Evolutionary conservation across 208 protist genomes (phyloP).

Genomic region (Acanthamoeba healyi): DNA sequence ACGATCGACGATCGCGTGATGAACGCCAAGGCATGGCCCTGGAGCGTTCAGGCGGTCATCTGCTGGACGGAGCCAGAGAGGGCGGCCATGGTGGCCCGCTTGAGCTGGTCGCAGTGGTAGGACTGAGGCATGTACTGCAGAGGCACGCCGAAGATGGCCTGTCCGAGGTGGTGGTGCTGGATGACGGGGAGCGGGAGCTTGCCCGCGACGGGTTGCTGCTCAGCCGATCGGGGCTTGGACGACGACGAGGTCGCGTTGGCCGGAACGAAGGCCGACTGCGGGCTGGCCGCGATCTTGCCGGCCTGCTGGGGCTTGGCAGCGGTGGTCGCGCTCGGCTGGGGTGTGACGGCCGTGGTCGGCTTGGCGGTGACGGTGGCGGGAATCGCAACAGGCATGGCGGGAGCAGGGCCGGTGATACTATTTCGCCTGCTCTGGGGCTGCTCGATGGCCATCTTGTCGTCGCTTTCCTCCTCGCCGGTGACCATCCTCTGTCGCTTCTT

Average conservation of each 20-base stretch:
- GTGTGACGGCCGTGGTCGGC: not conserved
- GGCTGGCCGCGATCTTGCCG: not conserved
- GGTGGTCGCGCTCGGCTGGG: too few species aligned
- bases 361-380: not conserved
- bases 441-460: not conserved
- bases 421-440: slow-evolving; percentile 22
- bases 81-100: slow-evolving; percentile 51
- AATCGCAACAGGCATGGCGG: not conserved
- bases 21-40: not conserved
- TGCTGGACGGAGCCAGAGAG: slow-evolving; percentile 12
- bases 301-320: not conserved
- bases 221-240: not conserved
- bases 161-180: not conserved
- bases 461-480: slow-evolving; percentile 2
- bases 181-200: slow-evolving; percentile 33
- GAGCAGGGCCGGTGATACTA: not conserved
- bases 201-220: not conserved
- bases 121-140: slow-evolving; percentile 70
- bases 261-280: not conserved
- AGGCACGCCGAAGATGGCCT: slow-evolving; percentile 44
- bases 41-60: slow-evolving; percentile 28
- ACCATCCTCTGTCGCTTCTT: slow-evolving; percentile 26
- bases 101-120: slow-evolving; percentile 65
- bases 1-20: not conserved
- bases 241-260: not conserved